phyloP scores from a whole-genome alignment of 148 eudicot species.

The Fagopyrum tataricum region DNA sequence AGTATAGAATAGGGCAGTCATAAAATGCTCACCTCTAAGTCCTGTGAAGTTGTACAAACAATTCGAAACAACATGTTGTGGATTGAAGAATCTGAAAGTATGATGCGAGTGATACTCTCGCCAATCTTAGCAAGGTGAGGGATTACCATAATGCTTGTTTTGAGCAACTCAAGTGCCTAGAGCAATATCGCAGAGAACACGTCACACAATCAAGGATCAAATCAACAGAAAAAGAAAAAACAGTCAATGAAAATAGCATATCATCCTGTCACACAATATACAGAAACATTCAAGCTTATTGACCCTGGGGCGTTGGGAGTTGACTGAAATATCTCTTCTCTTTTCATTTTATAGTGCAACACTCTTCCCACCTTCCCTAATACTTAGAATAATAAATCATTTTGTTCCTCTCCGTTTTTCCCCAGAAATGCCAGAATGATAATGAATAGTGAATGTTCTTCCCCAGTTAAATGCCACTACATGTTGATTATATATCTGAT shows the following conservation, averaged over 20 bases:
- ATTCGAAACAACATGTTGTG: conserved; percentile 72
- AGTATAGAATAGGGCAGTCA: neutral
- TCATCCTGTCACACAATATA: neutral
- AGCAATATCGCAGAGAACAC: conserved; percentile 1
- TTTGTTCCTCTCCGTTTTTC: neutral
- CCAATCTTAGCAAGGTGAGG: conserved; percentile 49
- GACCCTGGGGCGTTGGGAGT: neutral
- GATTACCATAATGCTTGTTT: conserved; percentile 41
- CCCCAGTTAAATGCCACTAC: neutral
- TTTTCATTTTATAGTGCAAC: neutral
- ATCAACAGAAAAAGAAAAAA: neutral
- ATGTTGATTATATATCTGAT: neutral
- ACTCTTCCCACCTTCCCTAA: neutral
- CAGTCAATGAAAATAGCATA: neutral
- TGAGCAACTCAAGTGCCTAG: conserved; percentile 71
- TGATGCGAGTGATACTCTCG: conserved; percentile 46
- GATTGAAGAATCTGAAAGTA: conserved; percentile 73
- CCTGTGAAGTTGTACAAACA: conserved; percentile 65
- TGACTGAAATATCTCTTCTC: neutral
- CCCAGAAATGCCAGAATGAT: neutral
- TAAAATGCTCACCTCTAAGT: conserved; percentile 56
- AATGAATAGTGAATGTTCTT: neutral
- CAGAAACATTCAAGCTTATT: neutral
- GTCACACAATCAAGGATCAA: neutral
- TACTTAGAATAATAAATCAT: neutral